These are phyloP conservation scores for Bryum argenteum DNA, from an alignment of 225 moss, liverwort and hornwort species.

Conservation along the genomic window DNA sequence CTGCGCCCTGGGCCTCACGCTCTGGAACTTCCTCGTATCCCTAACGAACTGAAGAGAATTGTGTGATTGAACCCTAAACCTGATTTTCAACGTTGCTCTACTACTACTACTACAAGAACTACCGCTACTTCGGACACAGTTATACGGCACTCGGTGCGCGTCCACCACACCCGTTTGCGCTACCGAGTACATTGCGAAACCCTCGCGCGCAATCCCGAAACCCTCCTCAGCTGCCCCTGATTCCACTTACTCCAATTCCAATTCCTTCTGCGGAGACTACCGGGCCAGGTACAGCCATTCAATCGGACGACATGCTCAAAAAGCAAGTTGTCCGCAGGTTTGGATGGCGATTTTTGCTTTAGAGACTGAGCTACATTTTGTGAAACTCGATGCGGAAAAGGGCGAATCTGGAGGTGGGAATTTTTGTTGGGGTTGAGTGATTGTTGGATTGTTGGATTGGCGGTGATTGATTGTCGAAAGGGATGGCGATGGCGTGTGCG, in stretches of 20 bases:
- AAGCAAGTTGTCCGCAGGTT: too few species aligned
- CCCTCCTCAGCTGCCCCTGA: neutral
- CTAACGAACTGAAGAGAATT: slow-evolving; percentile 11
- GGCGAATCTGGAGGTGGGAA: neutral
- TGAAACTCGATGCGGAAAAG: neutral
- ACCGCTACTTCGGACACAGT: slow-evolving; percentile 1
- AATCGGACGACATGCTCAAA: neutral
- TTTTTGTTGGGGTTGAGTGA: neutral
- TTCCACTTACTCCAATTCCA: neutral
- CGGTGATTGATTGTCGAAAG: neutral
- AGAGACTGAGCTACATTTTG: slow-evolving; percentile 9
- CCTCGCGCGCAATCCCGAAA: neutral
- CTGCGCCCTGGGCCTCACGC: slow-evolving; percentile 30
- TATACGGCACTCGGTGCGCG: slow-evolving; percentile 11
- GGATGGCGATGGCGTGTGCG: neutral
- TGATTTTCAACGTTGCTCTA: slow-evolving; percentile 30
- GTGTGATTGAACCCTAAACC: slow-evolving; percentile 45
- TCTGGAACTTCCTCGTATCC: slow-evolving; percentile 11
- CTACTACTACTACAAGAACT: slow-evolving; percentile 4
- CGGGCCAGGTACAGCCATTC: too few species aligned
- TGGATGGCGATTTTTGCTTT: neutral
- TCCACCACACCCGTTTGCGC: slow-evolving; percentile 40
- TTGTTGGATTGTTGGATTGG: neutral
- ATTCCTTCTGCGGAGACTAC: neutral
- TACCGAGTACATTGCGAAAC: slow-evolving; percentile 38